Conservation (phyloP, 768 basidiomycete genomes). For the Suillus occidentalis region DNA sequence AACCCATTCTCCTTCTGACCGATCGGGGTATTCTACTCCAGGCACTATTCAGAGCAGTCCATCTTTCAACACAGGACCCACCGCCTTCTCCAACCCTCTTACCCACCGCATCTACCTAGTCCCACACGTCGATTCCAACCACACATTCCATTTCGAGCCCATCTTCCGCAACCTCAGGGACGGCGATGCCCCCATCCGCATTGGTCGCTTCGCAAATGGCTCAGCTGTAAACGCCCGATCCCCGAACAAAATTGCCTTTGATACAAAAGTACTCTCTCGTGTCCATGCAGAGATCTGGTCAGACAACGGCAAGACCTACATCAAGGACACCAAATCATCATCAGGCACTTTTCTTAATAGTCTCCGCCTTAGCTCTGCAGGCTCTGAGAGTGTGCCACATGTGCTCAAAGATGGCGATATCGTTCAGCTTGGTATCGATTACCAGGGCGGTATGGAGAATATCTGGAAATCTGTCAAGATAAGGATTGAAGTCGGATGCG, state of each 20-base stretch:
- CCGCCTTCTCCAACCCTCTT: constrained; percentile 15
- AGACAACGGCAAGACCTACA: constrained; percentile 70
- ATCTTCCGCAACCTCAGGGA: constrained; percentile 82
- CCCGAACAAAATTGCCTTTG: constrained; percentile 74
- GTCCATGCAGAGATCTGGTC: constrained; percentile 96
- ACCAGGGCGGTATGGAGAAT: constrained; percentile 96
- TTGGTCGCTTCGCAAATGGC: constrained; percentile 93
- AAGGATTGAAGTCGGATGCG: constrained; percentile 82
- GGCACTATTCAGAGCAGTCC: background rate
- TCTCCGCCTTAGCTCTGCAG: constrained; percentile 79
- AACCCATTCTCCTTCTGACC: background rate
- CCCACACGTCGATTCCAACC: constrained; percentile 88
- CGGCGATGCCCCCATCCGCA: constrained; percentile 70
- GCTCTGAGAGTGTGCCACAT: constrained; percentile 73
- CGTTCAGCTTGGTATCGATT: constrained; percentile 94
- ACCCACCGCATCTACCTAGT: constrained; percentile 86
- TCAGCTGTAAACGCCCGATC: constrained; percentile 38
- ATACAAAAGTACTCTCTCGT: constrained; percentile 82
- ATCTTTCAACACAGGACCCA: background rate
- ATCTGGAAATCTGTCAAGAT: constrained; percentile 98
- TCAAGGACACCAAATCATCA: constrained; percentile 86
- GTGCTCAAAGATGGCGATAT: constrained; percentile 92
- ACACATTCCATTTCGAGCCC: constrained; percentile 89
- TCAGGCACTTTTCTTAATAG: constrained; percentile 97
- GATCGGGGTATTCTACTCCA: background rate